Percentiles rank a stretch among this genome's conserved stretches.
These are phyloP conservation scores for Starmerella vitae DNA, from an alignment of 805 yeast genomes.

Conservation along the genomic window DNA sequence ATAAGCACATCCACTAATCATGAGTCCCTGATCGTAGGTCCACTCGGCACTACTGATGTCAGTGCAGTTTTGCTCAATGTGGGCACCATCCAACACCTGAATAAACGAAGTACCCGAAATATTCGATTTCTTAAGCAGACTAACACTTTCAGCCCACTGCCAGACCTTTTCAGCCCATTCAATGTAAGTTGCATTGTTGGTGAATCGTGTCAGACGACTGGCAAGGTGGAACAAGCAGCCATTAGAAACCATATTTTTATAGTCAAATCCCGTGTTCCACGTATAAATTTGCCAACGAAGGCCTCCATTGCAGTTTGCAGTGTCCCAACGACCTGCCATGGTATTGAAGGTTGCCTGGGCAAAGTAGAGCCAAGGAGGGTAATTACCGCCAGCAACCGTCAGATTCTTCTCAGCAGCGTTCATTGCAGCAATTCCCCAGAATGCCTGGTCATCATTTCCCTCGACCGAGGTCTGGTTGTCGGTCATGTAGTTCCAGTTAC, in stretches of 20 bases:
- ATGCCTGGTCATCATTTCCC: conserved; percentile 96
- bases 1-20: conserved; percentile 69
- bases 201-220: conserved; percentile 74
- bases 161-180: conserved; percentile 64
- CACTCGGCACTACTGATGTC: conserved; percentile 49
- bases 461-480: conserved; percentile 79
- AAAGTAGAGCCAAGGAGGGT: conserved; percentile 51
- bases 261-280: conserved; percentile 90
- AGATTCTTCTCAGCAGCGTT: conserved; percentile 84
- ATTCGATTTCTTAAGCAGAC: conserved; percentile 33
- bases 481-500: conserved; percentile 68
- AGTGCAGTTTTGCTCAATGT: conserved; percentile 44
- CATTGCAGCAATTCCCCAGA: conserved; percentile 92
- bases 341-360: conserved; percentile 86
- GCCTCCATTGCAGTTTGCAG: conserved; percentile 64
- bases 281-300: conserved; percentile 90
- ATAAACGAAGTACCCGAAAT: conserved; percentile 28
- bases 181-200: conserved; percentile 57
- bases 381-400: conserved; percentile 42
- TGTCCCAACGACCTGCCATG: conserved; percentile 84
- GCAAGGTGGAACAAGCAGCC: conserved; percentile 80
- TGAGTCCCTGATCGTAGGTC: conserved; percentile 76
- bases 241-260: conserved; percentile 83
- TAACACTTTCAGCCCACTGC: conserved; percentile 58
- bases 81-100: conserved; percentile 28